Evolutionary conservation across 495 filamentous ascomycete species (phyloP).

Genomic region (Penicillium silybi): DNA sequence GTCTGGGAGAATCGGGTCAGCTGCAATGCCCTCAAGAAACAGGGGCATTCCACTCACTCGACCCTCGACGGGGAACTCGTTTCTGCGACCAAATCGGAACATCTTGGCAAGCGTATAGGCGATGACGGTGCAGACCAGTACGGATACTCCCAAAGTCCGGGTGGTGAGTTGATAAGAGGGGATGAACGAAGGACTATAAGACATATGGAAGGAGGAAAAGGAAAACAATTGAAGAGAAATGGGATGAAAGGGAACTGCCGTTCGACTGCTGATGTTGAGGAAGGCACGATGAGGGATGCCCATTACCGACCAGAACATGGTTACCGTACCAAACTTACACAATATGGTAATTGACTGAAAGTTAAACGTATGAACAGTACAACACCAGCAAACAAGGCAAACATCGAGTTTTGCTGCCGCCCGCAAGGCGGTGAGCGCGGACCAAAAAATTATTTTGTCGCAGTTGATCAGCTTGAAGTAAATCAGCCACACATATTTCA

Average conservation of each 20-base stretch:
- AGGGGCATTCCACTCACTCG: slow-evolving; percentile 52
- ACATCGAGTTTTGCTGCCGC: neutral
- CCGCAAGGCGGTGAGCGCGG: slow-evolving; percentile 27
- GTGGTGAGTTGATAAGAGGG: slow-evolving; percentile 24
- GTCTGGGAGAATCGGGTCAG: slow-evolving; percentile 51
- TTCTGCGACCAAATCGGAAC: slow-evolving; percentile 61
- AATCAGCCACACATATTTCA: slow-evolving; percentile 13
- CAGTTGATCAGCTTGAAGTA: slow-evolving; percentile 9
- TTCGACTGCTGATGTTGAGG: neutral
- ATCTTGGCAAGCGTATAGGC: slow-evolving; percentile 50
- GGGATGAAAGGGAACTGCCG: neutral
- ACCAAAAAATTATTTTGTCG: slow-evolving; percentile 41
- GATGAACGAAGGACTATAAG: slow-evolving; percentile 24
- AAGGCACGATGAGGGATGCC: slow-evolving; percentile 4
- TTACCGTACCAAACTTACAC: neutral
- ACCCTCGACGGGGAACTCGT: slow-evolving; percentile 78
- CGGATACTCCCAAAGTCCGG: slow-evolving; percentile 36
- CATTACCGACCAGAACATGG: neutral
- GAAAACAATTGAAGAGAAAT: slow-evolving; percentile 7
- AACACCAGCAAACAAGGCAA: slow-evolving; percentile 23
- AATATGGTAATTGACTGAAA: slow-evolving; percentile 10
- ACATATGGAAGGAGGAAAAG: slow-evolving; percentile 25
- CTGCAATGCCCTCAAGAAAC: neutral
- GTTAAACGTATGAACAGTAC: slow-evolving; percentile 9
- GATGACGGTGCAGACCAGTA: slow-evolving; percentile 44